Evolutionary conservation across 2,329 filamentous ascomycete species (phyloP).

Genomic region (Cladosporium sp.): DNA sequence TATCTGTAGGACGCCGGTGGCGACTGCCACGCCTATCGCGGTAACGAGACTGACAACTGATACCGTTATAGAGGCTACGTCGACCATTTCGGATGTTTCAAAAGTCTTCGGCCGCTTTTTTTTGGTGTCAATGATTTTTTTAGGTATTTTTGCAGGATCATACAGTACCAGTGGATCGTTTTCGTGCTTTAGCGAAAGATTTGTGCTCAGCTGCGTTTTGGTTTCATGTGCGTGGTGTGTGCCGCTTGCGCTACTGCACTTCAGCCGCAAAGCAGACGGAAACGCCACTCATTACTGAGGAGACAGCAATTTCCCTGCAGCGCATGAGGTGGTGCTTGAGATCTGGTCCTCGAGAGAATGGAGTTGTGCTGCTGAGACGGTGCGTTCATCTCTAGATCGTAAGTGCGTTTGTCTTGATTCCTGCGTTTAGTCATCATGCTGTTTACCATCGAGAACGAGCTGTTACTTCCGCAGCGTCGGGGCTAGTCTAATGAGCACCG

Average conservation of each 20-base stretch:
- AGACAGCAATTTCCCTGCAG: neutral
- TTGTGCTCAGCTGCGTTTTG: neutral
- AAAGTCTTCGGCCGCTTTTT: neutral
- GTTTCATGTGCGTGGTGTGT: neutral
- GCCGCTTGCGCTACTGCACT: neutral
- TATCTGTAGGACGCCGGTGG: slow-evolving; percentile 5
- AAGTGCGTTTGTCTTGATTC: neutral
- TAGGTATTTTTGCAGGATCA: too few relatives aligned
- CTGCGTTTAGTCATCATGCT: neutral
- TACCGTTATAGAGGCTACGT: slow-evolving; percentile 8
- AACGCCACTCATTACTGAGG: neutral
- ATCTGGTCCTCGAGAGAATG: neutral
- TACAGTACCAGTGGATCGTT: neutral
- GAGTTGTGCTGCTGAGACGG: neutral
- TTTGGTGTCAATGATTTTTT: neutral
- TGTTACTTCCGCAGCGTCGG: neutral
- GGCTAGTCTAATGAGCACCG: neutral
- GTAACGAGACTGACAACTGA: slow-evolving; percentile 1
- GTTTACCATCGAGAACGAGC: neutral
- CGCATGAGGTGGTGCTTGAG: neutral
- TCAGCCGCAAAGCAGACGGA: neutral
- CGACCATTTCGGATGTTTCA: neutral
- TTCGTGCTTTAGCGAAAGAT: neutral
- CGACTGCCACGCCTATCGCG: slow-evolving; percentile 7
- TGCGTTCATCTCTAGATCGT: neutral